phyloP scores from a whole-genome alignment of 2,329 filamentous ascomycete genomes.

The Penicillium digitatum region DNA sequence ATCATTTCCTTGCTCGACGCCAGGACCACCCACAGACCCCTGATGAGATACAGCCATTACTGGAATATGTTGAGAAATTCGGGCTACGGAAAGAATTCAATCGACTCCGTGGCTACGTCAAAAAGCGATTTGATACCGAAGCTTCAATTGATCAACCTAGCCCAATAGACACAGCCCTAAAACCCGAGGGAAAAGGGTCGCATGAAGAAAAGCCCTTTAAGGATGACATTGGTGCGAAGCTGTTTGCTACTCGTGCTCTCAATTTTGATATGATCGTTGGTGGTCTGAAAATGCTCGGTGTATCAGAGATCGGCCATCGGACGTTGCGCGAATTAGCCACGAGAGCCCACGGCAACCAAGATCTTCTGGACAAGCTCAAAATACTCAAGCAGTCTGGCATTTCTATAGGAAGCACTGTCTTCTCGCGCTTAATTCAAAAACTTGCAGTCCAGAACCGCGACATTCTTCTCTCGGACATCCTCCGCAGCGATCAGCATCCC shows the following conservation, averaged over 20 bases:
- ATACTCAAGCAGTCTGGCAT: slow-evolving; percentile 62
- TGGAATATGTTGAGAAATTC: slow-evolving; percentile 38
- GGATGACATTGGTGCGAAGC: slow-evolving; percentile 69
- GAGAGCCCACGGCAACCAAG: slow-evolving; percentile 55
- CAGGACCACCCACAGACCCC: slow-evolving; percentile 42
- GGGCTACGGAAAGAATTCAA: slow-evolving; percentile 25
- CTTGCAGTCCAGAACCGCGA: slow-evolving; percentile 59
- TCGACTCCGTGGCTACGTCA: slow-evolving; percentile 21
- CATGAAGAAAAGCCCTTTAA: slow-evolving; percentile 50
- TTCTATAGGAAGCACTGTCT: slow-evolving; percentile 58
- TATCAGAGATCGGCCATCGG: slow-evolving; percentile 68
- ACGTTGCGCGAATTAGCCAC: slow-evolving; percentile 74
- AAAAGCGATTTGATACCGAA: slow-evolving; percentile 20
- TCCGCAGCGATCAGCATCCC: slow-evolving; percentile 61
- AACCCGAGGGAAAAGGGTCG: slow-evolving; percentile 4
- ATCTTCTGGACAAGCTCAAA: slow-evolving; percentile 57
- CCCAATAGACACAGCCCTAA: background rate
- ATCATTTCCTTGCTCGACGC: slow-evolving; percentile 41
- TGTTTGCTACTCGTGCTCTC: slow-evolving; percentile 75
- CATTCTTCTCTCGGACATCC: slow-evolving; percentile 49
- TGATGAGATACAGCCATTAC: slow-evolving; percentile 39
- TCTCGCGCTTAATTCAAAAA: slow-evolving; percentile 61
- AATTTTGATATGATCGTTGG: slow-evolving; percentile 68
- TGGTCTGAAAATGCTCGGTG: slow-evolving; percentile 65
- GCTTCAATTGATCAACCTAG: slow-evolving; percentile 4